phyloP scores from a whole-genome alignment of 768 basidiomycete species.

The Russula ochroleuca region DNA sequence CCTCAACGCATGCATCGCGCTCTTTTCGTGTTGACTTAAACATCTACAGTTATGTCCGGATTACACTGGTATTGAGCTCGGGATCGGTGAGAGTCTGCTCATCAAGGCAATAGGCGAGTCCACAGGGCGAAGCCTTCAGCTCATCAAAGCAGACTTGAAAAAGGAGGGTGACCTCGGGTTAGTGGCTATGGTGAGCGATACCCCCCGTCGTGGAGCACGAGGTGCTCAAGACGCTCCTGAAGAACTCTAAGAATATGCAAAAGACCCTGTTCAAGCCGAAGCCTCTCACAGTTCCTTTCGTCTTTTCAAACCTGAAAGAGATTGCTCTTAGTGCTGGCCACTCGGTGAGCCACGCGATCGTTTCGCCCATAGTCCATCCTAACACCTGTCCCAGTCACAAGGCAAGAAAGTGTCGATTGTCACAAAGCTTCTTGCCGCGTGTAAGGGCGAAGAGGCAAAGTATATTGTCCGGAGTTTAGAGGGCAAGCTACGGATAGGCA shows the following conservation, averaged over 20 bases:
- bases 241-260: constrained; percentile 93
- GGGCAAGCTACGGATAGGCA: constrained; percentile 94
- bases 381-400: constrained; percentile 64
- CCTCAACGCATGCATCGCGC: not conserved
- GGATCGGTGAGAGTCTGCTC: constrained; percentile 91
- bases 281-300: constrained; percentile 78
- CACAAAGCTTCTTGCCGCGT: constrained; percentile 88
- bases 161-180: constrained; percentile 93
- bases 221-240: constrained; percentile 8
- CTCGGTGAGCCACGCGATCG: constrained; percentile 48
- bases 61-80: constrained; percentile 91
- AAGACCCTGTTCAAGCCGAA: constrained; percentile 94
- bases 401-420: constrained; percentile 92
- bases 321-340: constrained; percentile 85
- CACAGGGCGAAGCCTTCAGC: constrained; percentile 78
- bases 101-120: constrained; percentile 95
- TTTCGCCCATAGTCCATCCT: not conserved
- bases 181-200: constrained; percentile 78
- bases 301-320: constrained; percentile 86
- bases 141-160: constrained; percentile 89
- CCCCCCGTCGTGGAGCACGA: not conserved
- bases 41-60: constrained; percentile 78
- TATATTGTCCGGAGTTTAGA: constrained; percentile 94
- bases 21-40: constrained; percentile 1
- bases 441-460: constrained; percentile 89